Evolutionary conservation across 1,139 yeast genomes (phyloP).

Genomic region (Saccharomyces pastorianus): DNA sequence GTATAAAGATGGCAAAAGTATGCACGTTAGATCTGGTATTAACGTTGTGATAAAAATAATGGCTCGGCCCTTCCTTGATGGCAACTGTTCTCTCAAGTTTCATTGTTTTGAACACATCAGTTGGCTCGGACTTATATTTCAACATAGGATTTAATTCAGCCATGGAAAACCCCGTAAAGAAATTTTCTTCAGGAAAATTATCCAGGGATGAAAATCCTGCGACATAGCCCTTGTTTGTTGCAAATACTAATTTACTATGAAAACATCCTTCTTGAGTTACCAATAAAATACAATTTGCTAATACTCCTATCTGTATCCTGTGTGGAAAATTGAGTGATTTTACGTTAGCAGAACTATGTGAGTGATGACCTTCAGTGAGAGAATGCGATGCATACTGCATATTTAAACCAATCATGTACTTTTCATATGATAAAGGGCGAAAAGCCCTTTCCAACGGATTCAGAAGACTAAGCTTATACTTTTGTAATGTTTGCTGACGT

Average conservation of each 20-base stretch:
- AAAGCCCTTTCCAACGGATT: neutral
- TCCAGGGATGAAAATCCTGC: neutral
- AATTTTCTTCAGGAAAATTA: neutral
- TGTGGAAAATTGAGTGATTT: neutral
- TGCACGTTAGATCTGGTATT: neutral
- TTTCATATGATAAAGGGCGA: neutral
- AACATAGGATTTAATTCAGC: neutral
- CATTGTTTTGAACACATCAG: neutral
- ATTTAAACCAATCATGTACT: neutral
- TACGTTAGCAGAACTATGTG: neutral
- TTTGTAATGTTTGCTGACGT: neutral
- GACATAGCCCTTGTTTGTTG: neutral
- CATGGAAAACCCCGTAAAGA: neutral
- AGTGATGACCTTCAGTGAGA: neutral
- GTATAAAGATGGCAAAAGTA: neutral
- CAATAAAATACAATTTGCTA: neutral
- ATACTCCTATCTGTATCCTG: neutral
- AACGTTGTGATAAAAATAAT: neutral
- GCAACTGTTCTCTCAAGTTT: neutral
- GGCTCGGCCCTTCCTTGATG: neutral
- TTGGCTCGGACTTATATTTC: neutral
- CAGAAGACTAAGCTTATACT: neutral
- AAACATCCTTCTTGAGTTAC: neutral
- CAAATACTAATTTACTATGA: neutral
- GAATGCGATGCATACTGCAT: neutral